Evolutionary conservation across 2,329 filamentous ascomycete species (phyloP).

Genomic region (Thielaviopsis ethacetica): DNA sequence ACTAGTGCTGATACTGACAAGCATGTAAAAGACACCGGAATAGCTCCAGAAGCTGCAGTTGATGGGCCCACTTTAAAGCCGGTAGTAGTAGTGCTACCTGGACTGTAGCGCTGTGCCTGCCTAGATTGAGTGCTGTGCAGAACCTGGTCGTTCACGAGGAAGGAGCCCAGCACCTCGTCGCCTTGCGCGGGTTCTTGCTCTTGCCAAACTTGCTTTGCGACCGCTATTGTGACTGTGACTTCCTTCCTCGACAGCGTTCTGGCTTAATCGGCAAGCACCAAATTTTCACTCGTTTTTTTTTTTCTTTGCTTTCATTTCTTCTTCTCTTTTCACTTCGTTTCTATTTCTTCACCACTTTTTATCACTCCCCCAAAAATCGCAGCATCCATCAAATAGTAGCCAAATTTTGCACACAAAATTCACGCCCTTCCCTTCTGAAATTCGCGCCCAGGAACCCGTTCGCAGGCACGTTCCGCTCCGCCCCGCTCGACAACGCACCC

Average conservation of each 20-base stretch:
- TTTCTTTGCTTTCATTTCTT: not conserved
- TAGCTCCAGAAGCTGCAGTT: too few relatives aligned
- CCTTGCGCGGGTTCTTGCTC: not conserved
- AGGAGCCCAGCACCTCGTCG: not conserved
- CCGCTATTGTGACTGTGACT: not conserved
- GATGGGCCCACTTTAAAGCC: too few relatives aligned
- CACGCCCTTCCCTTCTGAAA: not conserved
- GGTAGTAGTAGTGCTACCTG: not conserved
- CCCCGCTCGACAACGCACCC: not conserved
- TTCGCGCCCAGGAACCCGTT: not conserved
- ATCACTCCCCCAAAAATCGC: not conserved
- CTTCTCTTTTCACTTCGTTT: not conserved
- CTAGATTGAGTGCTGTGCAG: not conserved
- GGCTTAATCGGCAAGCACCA: not conserved
- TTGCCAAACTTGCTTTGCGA: not conserved
- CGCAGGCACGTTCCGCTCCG: not conserved
- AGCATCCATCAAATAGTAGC: slow-evolving; percentile 12
- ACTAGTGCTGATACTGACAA: too few relatives aligned
- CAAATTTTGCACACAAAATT: not conserved
- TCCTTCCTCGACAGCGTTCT: not conserved
- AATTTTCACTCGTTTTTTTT: slow-evolving; percentile 7
- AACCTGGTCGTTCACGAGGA: not conserved
- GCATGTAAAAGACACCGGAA: too few relatives aligned
- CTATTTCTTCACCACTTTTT: not conserved
- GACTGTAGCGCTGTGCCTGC: not conserved